Evolutionary conservation across 1,139 yeast genomes (phyloP).

Genomic region (Taiozyma sp.): DNA sequence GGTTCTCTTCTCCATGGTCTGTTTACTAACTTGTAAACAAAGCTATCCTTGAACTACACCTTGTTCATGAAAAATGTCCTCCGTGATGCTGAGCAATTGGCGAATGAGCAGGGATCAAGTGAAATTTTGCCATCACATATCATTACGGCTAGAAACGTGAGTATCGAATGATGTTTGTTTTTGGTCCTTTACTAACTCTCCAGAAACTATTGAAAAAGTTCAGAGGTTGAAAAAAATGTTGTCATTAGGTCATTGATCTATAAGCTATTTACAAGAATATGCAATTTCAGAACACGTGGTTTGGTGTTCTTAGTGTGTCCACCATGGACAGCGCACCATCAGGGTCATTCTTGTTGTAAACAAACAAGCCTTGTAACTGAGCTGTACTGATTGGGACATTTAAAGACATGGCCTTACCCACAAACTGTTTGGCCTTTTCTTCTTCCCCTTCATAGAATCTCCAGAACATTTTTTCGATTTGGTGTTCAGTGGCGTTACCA

Average conservation of each 20-base stretch:
- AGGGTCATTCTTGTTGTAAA: conserved; percentile 84
- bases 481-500: conserved; percentile 80
- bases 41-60: conserved; percentile 41
- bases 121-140: conserved; percentile 32
- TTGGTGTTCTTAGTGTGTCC: conserved; percentile 33
- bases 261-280: neutral
- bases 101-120: conserved; percentile 31
- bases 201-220: conserved; percentile 14
- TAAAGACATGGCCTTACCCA: conserved; percentile 43
- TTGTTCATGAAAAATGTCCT: conserved; percentile 39
- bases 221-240: conserved; percentile 12
- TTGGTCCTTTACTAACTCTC: neutral
- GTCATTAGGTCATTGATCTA: conserved; percentile 1
- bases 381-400: conserved; percentile 79
- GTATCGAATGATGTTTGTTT: neutral
- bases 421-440: conserved; percentile 57
- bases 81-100: conserved; percentile 28
- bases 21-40: neutral
- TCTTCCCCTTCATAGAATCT: conserved; percentile 73
- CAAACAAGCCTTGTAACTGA: conserved; percentile 91
- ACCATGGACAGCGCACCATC: conserved; percentile 68
- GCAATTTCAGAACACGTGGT: conserved; percentile 24
- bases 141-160: conserved; percentile 20
- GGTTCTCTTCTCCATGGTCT: neutral
- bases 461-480: conserved; percentile 77